phyloP scores from a whole-genome alignment of 169 alveolate genomes.

The Plasmodium gallinaceum region DNA sequence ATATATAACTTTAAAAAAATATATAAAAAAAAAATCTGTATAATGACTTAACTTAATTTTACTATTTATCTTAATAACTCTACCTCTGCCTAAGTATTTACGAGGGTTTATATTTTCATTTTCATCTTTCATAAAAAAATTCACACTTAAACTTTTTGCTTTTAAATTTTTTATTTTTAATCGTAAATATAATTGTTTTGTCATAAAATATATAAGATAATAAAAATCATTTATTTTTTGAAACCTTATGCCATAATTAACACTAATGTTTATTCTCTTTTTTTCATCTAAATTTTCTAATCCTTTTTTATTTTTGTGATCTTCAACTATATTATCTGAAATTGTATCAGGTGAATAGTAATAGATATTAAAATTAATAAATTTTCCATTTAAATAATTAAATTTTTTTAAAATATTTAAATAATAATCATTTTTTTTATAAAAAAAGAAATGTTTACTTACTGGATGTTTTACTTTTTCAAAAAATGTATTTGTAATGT shows the following conservation, averaged over 20 bases:
- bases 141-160: conserved; percentile 33
- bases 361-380: conserved; percentile 51
- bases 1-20: conserved; percentile 56
- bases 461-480: conserved; percentile 42
- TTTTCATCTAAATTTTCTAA: conserved; percentile 15
- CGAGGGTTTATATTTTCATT: conserved; percentile 45
- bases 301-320: conserved; percentile 3
- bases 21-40: conserved; percentile 55
- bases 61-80: conserved; percentile 17
- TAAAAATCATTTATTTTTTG: conserved; percentile 65
- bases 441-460: conserved; percentile 63
- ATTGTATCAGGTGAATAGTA: background rate
- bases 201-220: conserved; percentile 68
- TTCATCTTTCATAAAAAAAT: conserved; percentile 48
- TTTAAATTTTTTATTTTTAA: conserved; percentile 48
- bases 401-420: conserved; percentile 59
- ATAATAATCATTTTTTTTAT: conserved; percentile 30
- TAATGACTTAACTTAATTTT: conserved; percentile 49
- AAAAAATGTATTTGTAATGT: conserved; percentile 31
- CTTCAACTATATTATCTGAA: background rate
- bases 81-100: conserved; percentile 58
- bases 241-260: conserved; percentile 65
- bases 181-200: conserved; percentile 62
- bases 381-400: conserved; percentile 48
- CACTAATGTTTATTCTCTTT: conserved; percentile 46